Evolutionary conservation across 164 flowering plant genomes (phyloP), one percentile per base, ranked within the genome.

Genomic region (Magnolia officinalis): DNA sequence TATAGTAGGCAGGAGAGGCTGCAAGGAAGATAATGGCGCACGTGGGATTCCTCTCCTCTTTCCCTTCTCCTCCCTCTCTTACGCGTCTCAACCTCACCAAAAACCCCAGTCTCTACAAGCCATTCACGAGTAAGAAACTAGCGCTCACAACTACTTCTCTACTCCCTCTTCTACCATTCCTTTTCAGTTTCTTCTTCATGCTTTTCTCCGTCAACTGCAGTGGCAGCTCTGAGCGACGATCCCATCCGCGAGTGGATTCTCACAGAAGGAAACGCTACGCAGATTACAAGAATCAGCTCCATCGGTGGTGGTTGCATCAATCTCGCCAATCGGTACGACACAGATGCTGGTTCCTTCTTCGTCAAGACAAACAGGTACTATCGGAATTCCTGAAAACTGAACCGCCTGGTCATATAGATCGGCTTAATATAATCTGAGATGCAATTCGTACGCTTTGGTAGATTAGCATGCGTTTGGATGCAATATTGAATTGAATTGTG

Each of bases 231-330:
- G 81, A 85, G 92, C 76, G 88, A 89, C 50, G 99, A 96, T 81
- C 99, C 99, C 10, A 73, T 94, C 59, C 82, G 88, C 21, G 94
- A 91, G 50, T 96, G 99, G 99, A 96, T 96, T 64, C 85, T 92
- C 19, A 79, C 92, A 1, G 96, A 91, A 85, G 99, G 98, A 74
- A 92, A 92, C 64, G 99, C 98, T 16, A 91, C 91, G 16, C 45
- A 89, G 72, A 94, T 96, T 69, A 90, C 88, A 13, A 83, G 87
- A 80, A 91, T 87, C 55, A 85, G 93, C 81, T 80, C 98, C 26
- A 77, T 95, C 67, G 98, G 98, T 75, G 99, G 99, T 74, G 99
- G 99, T 69, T 95, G 98, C 85, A 93, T 96, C 76, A 96, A 92
- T 80, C 85, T 77, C 68, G 98, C 99, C n/a, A 86, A 20, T 80